A percentile compares a stretch with the other conserved stretches of the same genome.
Evolutionary conservation across 345 rosid genomes (phyloP).

Genomic region (Citrus hindsii): DNA sequence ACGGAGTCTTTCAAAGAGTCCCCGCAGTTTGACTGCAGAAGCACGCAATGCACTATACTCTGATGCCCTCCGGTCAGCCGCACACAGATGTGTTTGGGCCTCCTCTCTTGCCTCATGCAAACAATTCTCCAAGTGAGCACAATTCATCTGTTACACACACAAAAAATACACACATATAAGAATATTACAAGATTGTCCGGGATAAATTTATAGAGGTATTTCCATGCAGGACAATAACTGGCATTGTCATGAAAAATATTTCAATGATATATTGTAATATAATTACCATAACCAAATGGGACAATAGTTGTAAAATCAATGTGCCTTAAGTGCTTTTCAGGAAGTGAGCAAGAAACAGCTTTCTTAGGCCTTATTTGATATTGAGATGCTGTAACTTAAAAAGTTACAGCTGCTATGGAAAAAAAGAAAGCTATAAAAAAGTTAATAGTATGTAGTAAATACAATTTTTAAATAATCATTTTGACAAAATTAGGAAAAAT

Average conservation of each 20-base stretch:
- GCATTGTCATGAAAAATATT: neutral
- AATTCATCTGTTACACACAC: slow-evolving; percentile 67
- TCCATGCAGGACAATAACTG: neutral
- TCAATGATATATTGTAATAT: neutral
- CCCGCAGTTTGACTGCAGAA: slow-evolving; percentile 79
- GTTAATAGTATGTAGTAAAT: too few relatives aligned
- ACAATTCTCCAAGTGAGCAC: slow-evolving; percentile 96
- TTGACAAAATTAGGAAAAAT: too few relatives aligned
- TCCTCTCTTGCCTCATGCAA: slow-evolving; percentile 99
- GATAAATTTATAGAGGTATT: neutral
- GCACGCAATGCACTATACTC: slow-evolving; percentile 80
- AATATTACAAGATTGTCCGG: neutral
- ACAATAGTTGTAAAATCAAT: neutral
- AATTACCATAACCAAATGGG: neutral
- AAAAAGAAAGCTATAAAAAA: too few relatives aligned
- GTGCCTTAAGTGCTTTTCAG: neutral
- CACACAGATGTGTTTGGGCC: slow-evolving; percentile 94
- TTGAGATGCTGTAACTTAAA: too few relatives aligned
- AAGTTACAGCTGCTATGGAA: too few relatives aligned
- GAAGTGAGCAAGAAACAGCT: neutral
- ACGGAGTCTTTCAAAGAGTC: slow-evolving; percentile 80
- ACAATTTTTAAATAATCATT: too few relatives aligned
- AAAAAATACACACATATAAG: neutral
- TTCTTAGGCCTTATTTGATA: too few relatives aligned
- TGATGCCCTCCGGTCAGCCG: slow-evolving; percentile 85